Percentiles rank a stretch among this genome's conserved stretches.
These are phyloP conservation scores for Collybia nuda DNA, from an alignment of 768 basidiomycete species.

Conservation along the genomic window DNA sequence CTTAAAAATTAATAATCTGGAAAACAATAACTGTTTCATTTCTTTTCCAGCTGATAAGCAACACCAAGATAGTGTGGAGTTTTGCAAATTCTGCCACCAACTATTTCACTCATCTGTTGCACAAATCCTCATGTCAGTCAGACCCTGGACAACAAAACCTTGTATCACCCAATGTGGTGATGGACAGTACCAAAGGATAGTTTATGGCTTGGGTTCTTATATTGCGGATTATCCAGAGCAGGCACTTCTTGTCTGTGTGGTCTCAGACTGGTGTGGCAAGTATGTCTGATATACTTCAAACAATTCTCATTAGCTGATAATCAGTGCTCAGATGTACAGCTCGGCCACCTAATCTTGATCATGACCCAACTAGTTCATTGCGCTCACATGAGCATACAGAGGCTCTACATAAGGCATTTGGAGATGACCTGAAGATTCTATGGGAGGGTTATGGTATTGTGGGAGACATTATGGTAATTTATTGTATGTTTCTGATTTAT, in stretches of 20 bases:
- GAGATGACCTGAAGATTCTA: slow-evolving; percentile 8
- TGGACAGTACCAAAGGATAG: slow-evolving; percentile 20
- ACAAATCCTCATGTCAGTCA: slow-evolving; percentile 13
- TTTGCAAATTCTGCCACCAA: slow-evolving; percentile 15
- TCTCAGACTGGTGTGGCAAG: slow-evolving; percentile 26
- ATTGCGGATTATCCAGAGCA: slow-evolving; percentile 29
- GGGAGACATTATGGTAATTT: slow-evolving; percentile 8
- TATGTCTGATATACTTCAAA: slow-evolving; percentile 11
- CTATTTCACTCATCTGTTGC: slow-evolving; percentile 22
- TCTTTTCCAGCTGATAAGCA: slow-evolving; percentile 5
- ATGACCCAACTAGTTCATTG: background rate
- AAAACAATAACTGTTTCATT: too few relatives aligned
- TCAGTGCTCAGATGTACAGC: slow-evolving; percentile 11
- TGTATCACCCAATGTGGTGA: slow-evolving; percentile 20
- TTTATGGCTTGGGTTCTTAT: slow-evolving; percentile 26
- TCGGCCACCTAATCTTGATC: slow-evolving; percentile 8
- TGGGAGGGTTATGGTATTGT: slow-evolving; percentile 27
- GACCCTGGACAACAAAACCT: slow-evolving; percentile 21
- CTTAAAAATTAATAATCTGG: too few relatives aligned
- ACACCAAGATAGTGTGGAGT: slow-evolving; percentile 7
- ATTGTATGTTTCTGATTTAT: slow-evolving; percentile 10
- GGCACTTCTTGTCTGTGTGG: slow-evolving; percentile 18
- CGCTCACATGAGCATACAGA: slow-evolving; percentile 14
- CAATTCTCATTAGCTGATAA: background rate
- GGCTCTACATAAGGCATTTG: slow-evolving; percentile 11